These are phyloP conservation scores for Henckelia pumila DNA, from an alignment of 257 asterid species.

Conservation along the genomic window DNA sequence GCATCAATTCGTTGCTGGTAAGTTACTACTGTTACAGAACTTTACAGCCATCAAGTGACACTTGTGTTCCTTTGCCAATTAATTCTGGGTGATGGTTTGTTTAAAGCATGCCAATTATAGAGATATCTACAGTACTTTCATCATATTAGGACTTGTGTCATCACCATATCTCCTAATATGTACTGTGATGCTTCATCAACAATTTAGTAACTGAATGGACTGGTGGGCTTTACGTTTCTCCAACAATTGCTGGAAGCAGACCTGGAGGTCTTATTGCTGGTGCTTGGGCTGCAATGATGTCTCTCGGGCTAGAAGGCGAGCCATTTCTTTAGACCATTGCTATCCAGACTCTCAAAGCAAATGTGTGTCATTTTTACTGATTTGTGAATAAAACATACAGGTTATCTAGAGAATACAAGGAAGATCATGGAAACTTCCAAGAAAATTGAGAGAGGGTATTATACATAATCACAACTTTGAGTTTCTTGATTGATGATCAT, in stretches of 20 bases:
- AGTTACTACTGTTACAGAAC: slow-evolving; percentile 35
- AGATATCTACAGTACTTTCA: background rate
- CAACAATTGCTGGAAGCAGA: slow-evolving; percentile 97
- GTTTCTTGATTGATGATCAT: background rate
- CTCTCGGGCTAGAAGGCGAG: slow-evolving; percentile 89
- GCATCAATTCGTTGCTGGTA: slow-evolving; percentile 99
- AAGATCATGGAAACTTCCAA: slow-evolving; percentile 93
- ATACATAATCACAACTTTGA: slow-evolving; percentile 12
- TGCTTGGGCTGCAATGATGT: slow-evolving; percentile 99
- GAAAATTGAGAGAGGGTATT: slow-evolving; percentile 80
- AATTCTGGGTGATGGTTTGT: background rate
- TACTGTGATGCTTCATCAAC: slow-evolving; percentile 15
- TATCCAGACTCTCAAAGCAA: slow-evolving; percentile 10
- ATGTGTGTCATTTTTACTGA: slow-evolving; percentile 26
- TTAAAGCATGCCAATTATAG: slow-evolving; percentile 1
- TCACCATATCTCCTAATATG: background rate
- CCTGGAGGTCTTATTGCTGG: slow-evolving; percentile 97
- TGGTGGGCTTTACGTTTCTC: slow-evolving; percentile 96
- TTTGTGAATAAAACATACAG: slow-evolving; percentile 32
- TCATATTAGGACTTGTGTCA: slow-evolving; percentile 7
- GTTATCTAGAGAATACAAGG: slow-evolving; percentile 85
- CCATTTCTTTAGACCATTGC: slow-evolving; percentile 17
- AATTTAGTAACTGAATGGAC: slow-evolving; percentile 91
- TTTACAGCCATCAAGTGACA: slow-evolving; percentile 13
- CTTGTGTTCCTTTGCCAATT: slow-evolving; percentile 6